Evolutionary conservation across 2,329 filamentous ascomycete species (phyloP), one percentile per base, ranked within the genome.

Genomic region (Ophiocordyceps camponoti-leonardi): DNA sequence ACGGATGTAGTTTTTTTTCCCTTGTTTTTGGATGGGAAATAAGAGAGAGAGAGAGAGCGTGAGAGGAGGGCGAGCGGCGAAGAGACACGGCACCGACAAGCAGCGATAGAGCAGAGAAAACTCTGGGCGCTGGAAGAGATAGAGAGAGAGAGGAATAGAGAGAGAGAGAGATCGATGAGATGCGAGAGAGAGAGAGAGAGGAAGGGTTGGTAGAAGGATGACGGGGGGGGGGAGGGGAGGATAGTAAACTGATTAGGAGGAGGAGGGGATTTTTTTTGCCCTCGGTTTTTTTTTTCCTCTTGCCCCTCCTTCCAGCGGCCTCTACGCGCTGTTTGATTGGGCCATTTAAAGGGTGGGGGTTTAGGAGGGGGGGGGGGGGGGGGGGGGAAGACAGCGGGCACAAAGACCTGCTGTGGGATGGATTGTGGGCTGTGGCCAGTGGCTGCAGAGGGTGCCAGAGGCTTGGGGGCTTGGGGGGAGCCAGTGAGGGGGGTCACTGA

Each of bases 281-380:
- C 16, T 18, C 35, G 31, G 16, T 33, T 33, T n/a, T 33, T 33
- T n/a, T 33, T 33, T 31, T 31, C 11, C 13, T 10, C 11, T 31
- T 14, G 18, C 35, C 35, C 35, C 35, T 18, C 35, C 35, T 39
- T 14, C n/a, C 18, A 19, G n/a, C 18, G 11, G 31, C 31, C 31
- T 33, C 31, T 33, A n/a, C 13, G 31, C 31, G 13, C 49, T 49
- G 52, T 59, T 54, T 64, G 60, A 64, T 64, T 64, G 61, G 60
- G 54, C 23, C 42, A 11, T 28, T 28, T 11, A 28, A 8, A 8
- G 26, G 26, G 6, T 4, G 2, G 26, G 26, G 26, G 16, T n/a
- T n/a, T n/a, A n/a, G n/a, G n/a, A n/a, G 23, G 4, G 23, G 4
- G 23, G 26, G 26, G 26, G 26, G 6, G 26, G 2, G 26, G 26